These are phyloP conservation scores for Phaeosphaeria sp. DNA, from an alignment of 2,329 filamentous ascomycete genomes.

Conservation along the genomic window DNA sequence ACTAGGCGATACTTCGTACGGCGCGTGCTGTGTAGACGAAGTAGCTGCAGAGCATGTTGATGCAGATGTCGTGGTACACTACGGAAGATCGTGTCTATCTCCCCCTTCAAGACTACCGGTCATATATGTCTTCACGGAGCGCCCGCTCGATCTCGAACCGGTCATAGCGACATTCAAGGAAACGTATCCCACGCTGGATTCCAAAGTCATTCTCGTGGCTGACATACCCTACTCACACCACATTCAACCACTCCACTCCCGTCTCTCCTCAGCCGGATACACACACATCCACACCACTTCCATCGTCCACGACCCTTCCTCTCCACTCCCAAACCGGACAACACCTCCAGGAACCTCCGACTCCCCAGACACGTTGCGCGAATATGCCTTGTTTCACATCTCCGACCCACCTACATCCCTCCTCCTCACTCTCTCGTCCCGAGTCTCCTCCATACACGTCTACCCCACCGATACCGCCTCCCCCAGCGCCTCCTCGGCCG, in stretches of 20 bases:
- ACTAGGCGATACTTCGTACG: constrained; percentile 94
- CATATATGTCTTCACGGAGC: constrained; percentile 86
- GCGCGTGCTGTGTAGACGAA: constrained; percentile 96
- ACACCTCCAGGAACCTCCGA: constrained; percentile 61
- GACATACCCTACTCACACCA: constrained; percentile 88
- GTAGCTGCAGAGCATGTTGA: constrained; percentile 92
- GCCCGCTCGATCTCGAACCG: constrained; percentile 67
- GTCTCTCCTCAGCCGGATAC: constrained; percentile 71
- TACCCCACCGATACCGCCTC: constrained; percentile 63
- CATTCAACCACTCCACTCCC: constrained; percentile 63
- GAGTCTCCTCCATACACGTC: constrained; percentile 79
- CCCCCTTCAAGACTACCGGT: constrained; percentile 87
- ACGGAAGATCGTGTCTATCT: constrained; percentile 89
- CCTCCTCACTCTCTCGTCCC: constrained; percentile 83
- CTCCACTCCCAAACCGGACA: constrained; percentile 82
- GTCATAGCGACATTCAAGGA: constrained; percentile 68
- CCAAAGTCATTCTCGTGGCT: constrained; percentile 80
- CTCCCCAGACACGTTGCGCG: constrained; percentile 59
- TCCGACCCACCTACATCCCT: constrained; percentile 80
- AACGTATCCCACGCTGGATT: constrained; percentile 69
- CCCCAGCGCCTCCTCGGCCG: constrained; percentile 50
- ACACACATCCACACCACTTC: constrained; percentile 70
- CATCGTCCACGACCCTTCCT: constrained; percentile 79
- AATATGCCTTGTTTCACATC: constrained; percentile 84
- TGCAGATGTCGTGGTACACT: constrained; percentile 92